These are phyloP conservation scores for Lolium rigidum DNA, from an alignment of 176 grass and related monocot species.

Conservation along the genomic window DNA sequence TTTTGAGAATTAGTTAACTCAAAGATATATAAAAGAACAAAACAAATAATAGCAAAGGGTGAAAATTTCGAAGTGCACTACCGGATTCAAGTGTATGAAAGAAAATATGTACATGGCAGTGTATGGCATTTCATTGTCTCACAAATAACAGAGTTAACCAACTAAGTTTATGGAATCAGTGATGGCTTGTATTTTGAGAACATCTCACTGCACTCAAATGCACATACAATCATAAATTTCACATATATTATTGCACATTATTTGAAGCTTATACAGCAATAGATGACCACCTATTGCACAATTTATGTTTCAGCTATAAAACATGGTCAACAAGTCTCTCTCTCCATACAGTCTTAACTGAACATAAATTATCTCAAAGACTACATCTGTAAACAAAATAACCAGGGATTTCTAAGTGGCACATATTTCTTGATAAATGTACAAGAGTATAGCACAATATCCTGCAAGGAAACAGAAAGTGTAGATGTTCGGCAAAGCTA, in stretches of 20 bases:
- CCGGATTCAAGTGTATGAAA: neutral
- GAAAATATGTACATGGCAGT: neutral
- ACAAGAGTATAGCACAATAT: neutral
- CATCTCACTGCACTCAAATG: neutral
- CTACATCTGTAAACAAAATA: neutral
- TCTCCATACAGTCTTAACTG: neutral
- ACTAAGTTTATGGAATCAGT: constrained; percentile 1
- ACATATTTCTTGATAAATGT: neutral
- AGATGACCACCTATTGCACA: neutral
- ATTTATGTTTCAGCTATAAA: neutral
- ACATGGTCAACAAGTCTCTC: neutral
- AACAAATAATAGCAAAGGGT: neutral
- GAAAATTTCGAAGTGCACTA: neutral
- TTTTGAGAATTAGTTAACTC: constrained; percentile 38
- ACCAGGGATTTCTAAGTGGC: neutral
- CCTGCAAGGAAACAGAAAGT: neutral
- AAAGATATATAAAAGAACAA: constrained; percentile 23
- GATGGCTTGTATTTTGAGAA: neutral
- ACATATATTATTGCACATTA: constrained; percentile 13
- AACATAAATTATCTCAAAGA: neutral
- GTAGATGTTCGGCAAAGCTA: neutral
- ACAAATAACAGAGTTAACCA: constrained; percentile 9
- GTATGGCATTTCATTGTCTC: constrained; percentile 8
- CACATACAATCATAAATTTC: neutral
- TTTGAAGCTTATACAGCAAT: constrained; percentile 15